Evolutionary conservation across 768 basidiomycete genomes (phyloP).

Genomic region (Podaxis pistillaris): DNA sequence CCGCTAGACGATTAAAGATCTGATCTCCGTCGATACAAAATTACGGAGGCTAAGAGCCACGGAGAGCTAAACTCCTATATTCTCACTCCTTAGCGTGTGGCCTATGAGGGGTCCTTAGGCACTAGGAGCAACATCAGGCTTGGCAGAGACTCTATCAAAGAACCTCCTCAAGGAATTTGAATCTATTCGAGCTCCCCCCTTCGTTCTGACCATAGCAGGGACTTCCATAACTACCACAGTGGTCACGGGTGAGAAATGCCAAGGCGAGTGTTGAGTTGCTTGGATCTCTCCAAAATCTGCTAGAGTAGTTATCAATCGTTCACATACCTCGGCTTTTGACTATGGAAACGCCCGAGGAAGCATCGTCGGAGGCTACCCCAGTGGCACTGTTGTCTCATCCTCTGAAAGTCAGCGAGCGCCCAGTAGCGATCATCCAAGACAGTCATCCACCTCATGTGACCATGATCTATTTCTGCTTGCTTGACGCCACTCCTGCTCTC

Average conservation of each 20-base stretch:
- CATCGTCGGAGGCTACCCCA: no score
- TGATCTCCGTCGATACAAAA: neutral
- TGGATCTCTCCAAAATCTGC: neutral
- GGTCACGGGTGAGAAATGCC: constrained; percentile 1
- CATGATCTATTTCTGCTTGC: neutral
- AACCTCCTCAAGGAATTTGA: neutral
- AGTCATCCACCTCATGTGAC: neutral
- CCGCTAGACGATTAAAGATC: neutral
- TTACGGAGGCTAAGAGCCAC: neutral
- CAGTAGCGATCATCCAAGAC: neutral
- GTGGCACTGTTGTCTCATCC: neutral
- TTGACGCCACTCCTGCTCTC: neutral
- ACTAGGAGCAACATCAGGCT: neutral
- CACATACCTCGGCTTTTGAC: neutral
- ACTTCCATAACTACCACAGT: neutral
- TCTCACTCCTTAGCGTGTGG: neutral
- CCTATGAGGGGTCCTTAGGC: neutral
- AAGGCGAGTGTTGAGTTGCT: neutral
- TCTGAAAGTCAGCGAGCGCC: neutral
- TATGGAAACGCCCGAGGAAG: neutral
- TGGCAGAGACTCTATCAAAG: neutral
- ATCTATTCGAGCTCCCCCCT: neutral
- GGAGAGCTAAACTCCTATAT: neutral
- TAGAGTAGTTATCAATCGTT: neutral
- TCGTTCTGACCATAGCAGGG: neutral